These are phyloP conservation scores for Glycyrrhiza uralensis DNA, from an alignment of 306 rosid species.

Conservation along the genomic window DNA sequence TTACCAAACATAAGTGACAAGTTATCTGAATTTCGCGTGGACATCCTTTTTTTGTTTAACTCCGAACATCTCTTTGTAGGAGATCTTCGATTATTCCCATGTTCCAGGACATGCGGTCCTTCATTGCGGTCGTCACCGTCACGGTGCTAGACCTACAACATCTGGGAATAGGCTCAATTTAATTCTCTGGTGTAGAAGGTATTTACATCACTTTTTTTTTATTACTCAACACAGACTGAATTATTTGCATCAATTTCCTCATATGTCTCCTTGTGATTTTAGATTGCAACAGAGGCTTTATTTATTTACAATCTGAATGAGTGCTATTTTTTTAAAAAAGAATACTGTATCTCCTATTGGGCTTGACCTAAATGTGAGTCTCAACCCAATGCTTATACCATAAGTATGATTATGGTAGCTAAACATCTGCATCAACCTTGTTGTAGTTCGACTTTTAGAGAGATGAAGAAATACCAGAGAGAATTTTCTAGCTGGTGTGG, in stretches of 20 bases:
- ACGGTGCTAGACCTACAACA: slow-evolving; percentile 88
- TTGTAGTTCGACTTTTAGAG: slow-evolving; percentile 75
- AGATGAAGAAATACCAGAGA: slow-evolving; percentile 69
- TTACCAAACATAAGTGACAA: not conserved
- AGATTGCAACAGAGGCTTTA: not conserved
- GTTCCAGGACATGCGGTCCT: slow-evolving; percentile 84
- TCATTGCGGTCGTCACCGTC: slow-evolving; percentile 91
- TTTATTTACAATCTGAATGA: not conserved
- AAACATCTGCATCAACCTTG: too few species aligned
- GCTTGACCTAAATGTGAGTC: not conserved
- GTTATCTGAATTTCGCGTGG: not conserved
- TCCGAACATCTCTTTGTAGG: slow-evolving; percentile 43
- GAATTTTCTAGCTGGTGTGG: slow-evolving; percentile 85
- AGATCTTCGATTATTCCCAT: slow-evolving; percentile 68
- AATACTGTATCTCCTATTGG: not conserved
- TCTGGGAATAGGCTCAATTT: slow-evolving; percentile 73
- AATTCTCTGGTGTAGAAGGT: slow-evolving; percentile 97
- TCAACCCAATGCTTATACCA: not conserved
- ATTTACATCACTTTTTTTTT: slow-evolving; percentile 14
- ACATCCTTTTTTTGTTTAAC: not conserved
- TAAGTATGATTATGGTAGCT: not conserved
- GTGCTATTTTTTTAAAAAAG: not conserved
- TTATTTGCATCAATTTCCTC: not conserved
- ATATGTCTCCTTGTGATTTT: not conserved
- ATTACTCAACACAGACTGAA: not conserved